Evolutionary conservation across 2,329 filamentous ascomycete species (phyloP).

Genomic region (Penicillium occitanis): DNA sequence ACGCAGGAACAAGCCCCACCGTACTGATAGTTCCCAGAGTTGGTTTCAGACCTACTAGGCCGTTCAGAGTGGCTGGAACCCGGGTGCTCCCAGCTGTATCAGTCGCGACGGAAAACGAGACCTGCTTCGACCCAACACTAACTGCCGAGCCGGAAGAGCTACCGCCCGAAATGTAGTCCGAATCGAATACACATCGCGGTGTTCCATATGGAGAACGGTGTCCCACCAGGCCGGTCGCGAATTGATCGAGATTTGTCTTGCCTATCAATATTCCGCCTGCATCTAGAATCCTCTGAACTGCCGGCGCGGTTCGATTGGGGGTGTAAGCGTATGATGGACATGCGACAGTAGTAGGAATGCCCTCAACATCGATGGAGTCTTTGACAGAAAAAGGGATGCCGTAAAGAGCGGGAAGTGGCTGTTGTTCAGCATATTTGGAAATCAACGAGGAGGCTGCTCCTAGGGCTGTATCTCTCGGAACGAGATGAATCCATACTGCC

Average conservation of each 20-base stretch:
- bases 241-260: slow-evolving; percentile 61
- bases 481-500: background rate
- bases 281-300: slow-evolving; percentile 50
- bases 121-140: slow-evolving; percentile 49
- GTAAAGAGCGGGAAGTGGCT: slow-evolving; percentile 38
- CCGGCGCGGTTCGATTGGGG: slow-evolving; percentile 45
- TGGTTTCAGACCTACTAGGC: slow-evolving; percentile 30
- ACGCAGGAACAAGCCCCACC: slow-evolving; percentile 43
- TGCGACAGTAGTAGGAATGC: slow-evolving; percentile 49
- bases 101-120: slow-evolving; percentile 53
- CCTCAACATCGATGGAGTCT: slow-evolving; percentile 50
- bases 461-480: background rate
- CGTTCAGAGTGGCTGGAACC: slow-evolving; percentile 30
- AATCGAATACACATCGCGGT: slow-evolving; percentile 53
- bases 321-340: slow-evolving; percentile 51
- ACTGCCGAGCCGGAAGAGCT: slow-evolving; percentile 59
- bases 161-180: slow-evolving; percentile 56
- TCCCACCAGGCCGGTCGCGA: slow-evolving; percentile 62
- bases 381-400: slow-evolving; percentile 53
- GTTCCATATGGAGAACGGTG: slow-evolving; percentile 59
- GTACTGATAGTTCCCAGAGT: slow-evolving; percentile 28
- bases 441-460: background rate
- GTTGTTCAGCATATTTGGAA: background rate
- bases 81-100: slow-evolving; percentile 31
- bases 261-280: slow-evolving; percentile 58